Evolutionary conservation across 345 rosid genomes (phyloP).

Genomic region (Geranium brycei): DNA sequence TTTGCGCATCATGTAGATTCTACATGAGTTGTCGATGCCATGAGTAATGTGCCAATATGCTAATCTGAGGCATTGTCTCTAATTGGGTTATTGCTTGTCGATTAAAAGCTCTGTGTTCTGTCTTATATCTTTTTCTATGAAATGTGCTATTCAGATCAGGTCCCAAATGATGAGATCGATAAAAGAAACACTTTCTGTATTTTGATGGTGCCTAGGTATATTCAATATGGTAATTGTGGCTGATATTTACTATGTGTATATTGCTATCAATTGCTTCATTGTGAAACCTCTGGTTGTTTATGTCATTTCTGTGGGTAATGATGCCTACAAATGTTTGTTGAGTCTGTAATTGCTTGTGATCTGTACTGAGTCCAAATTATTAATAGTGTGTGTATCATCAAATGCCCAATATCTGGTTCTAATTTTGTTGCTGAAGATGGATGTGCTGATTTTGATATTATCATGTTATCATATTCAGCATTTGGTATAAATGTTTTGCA

Average conservation of each 20-base stretch:
- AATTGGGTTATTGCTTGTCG: neutral
- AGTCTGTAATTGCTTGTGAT: neutral
- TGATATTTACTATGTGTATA: neutral
- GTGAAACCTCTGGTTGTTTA: neutral
- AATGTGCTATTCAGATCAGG: neutral
- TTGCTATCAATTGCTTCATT: neutral
- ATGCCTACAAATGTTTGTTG: neutral
- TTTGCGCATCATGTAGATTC: conserved; percentile 24
- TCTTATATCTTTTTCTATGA: neutral
- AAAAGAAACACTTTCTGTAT: neutral
- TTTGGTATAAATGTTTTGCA: neutral
- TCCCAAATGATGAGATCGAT: neutral
- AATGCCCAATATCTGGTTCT: neutral
- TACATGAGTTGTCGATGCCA: conserved; percentile 23
- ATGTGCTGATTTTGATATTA: neutral
- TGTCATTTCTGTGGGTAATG: neutral
- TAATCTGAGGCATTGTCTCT: conserved; percentile 19
- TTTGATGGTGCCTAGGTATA: neutral
- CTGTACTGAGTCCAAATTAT: neutral
- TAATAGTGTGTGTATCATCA: too few species aligned
- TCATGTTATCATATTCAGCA: neutral
- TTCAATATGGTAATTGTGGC: neutral
- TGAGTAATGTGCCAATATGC: conserved; percentile 35
- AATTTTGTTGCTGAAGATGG: neutral
- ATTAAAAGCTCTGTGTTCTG: neutral